These are phyloP conservation scores for Psilocybe mexicana DNA, from an alignment of 1,284 basidiomycete genomes.

Conservation along the genomic window DNA sequence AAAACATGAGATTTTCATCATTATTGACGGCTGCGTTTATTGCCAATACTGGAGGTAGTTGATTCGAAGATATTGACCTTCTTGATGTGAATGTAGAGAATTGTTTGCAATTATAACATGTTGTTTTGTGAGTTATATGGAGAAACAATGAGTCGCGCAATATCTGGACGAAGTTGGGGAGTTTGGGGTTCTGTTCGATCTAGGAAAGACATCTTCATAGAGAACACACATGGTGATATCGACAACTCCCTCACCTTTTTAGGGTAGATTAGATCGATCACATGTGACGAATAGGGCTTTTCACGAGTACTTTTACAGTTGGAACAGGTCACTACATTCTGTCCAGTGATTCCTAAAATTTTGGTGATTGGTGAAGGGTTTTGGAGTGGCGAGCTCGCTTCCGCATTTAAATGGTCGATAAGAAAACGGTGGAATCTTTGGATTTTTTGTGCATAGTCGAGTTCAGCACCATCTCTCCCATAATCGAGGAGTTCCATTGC, in stretches of 20 bases:
- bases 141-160: slow-evolving; percentile 80
- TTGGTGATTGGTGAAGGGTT: slow-evolving; percentile 82
- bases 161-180: slow-evolving; percentile 71
- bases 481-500: slow-evolving; percentile 91
- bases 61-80: slow-evolving; percentile 66
- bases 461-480: slow-evolving; percentile 69
- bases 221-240: not conserved
- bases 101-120: slow-evolving; percentile 83
- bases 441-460: slow-evolving; percentile 86
- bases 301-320: slow-evolving; percentile 72
- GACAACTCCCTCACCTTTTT: slow-evolving; percentile 55
- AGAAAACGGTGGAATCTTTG: slow-evolving; percentile 96
- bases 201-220: not conserved
- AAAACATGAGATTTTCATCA: slow-evolving; percentile 75
- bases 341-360: slow-evolving; percentile 75
- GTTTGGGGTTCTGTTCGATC: slow-evolving; percentile 49
- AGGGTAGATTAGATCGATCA: slow-evolving; percentile 90
- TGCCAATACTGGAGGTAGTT: slow-evolving; percentile 84
- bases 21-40: slow-evolving; percentile 85
- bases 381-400: slow-evolving; percentile 64
- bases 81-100: slow-evolving; percentile 73
- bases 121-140: slow-evolving; percentile 82
- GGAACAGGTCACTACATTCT: slow-evolving; percentile 74
- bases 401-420: slow-evolving; percentile 75
- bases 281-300: slow-evolving; percentile 77